Evolutionary conservation across 2,329 filamentous ascomycete species (phyloP), one percentile per base, ranked within the genome.

Genomic region (Trichoderma sp.): DNA sequence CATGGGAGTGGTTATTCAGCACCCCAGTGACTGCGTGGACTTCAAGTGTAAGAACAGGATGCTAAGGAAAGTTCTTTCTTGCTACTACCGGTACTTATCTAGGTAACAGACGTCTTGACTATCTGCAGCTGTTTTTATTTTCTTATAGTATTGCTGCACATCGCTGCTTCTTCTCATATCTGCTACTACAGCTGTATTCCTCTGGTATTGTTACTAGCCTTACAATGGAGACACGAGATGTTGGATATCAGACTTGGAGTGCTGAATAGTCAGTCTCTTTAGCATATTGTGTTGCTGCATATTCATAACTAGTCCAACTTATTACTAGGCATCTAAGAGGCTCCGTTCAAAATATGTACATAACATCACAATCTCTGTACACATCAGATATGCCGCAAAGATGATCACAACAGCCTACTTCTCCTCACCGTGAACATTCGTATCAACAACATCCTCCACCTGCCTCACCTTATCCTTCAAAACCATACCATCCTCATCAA

Each of bases 391-490:
- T 18, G n/a, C 9, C 3, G 62, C 31, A 65, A 41, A 41, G 6
- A 4, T 18, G 1, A 62, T 18, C 7, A 29, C 24, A 18, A 7
- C 24, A 18, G n/a, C 29, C 18, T 71, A 72, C 38, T 64, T 72
- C 29, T 64, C 27, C n/a, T 72, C 38, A 5, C 59, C 69, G 35
- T 41, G 67, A 45, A 14, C 59, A 27, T 18, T 27, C n/a, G n/a
- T n/a, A n/a, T 64, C 59, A 12, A 64, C 38, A 27, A 60, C 69
- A 33, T 72, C 59, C 59, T 72, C 69, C 59, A 72, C 59, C 9
- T 72, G 69, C 18, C 14, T 50, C 16, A 72, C 21, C 69, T 72
- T 72, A n/a, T 64, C 67, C 68, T 75, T 75, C 21, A 72, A 33
- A 16, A 35, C 21, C 29, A 73, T 73, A 3, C 59, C 60, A 2